Conservation (phyloP, 2,329 filamentous ascomycete species). For the Neocucurbitaria cava region DNA sequence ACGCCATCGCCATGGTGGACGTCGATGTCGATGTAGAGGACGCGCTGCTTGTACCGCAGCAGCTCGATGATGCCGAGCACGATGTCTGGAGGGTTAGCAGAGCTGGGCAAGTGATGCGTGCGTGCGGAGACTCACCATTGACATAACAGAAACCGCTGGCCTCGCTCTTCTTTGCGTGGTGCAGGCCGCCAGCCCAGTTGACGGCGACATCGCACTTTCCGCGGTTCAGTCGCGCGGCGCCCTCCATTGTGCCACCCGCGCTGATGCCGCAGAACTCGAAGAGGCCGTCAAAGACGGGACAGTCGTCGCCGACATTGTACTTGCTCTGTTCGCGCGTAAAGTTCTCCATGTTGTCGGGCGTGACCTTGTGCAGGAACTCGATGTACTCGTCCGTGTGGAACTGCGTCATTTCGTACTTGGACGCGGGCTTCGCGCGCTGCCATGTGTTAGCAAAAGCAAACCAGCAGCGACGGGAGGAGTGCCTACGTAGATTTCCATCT, state of each 20-base stretch:
- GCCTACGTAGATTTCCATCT: slow-evolving; percentile 73
- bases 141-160: slow-evolving; percentile 98
- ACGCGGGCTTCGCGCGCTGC: slow-evolving; percentile 58
- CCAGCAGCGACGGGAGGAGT: slow-evolving; percentile 1
- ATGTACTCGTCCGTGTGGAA: slow-evolving; percentile 78
- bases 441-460: slow-evolving; percentile 14
- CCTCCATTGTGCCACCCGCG: slow-evolving; percentile 74
- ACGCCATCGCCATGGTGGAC: slow-evolving; percentile 87
- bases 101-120: not conserved
- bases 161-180: slow-evolving; percentile 94
- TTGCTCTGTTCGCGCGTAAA: slow-evolving; percentile 89
- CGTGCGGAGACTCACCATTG: slow-evolving; percentile 61
- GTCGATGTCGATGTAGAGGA: slow-evolving; percentile 94
- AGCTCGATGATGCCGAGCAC: slow-evolving; percentile 92
- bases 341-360: slow-evolving; percentile 96
- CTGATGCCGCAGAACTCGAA: slow-evolving; percentile 76
- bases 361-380: slow-evolving; percentile 82
- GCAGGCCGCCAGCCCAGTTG: slow-evolving; percentile 84
- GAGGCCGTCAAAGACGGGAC: slow-evolving; percentile 72
- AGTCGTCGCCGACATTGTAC: slow-evolving; percentile 70
- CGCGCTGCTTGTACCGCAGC: slow-evolving; percentile 79
- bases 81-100: slow-evolving; percentile 69
- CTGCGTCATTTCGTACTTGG: slow-evolving; percentile 75
- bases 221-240: slow-evolving; percentile 70
- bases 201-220: slow-evolving; percentile 72